Percentiles rank a stretch among this genome's conserved stretches.
phyloP scores from a whole-genome alignment of 257 asterid species.

The Capsicum rhomboideum region DNA sequence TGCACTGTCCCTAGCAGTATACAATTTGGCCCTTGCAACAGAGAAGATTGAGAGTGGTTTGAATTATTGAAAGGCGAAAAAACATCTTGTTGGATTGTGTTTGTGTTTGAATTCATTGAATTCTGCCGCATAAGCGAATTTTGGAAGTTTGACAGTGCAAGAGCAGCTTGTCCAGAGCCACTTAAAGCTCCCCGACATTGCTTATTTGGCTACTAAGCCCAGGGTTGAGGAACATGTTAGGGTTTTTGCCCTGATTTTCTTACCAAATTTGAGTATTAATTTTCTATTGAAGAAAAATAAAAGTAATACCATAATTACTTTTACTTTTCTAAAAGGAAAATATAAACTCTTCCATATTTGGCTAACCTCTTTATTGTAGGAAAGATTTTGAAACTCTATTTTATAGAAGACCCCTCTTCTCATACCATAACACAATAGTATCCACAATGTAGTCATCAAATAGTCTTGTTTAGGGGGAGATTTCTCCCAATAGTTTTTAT shows the following conservation, averaged over 20 bases:
- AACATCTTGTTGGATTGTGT: slow-evolving; percentile 43
- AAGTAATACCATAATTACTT: too few species aligned
- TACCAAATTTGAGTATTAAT: too few species aligned
- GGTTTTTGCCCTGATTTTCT: slow-evolving; percentile 54
- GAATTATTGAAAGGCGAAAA: slow-evolving; percentile 44
- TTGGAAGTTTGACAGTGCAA: slow-evolving; percentile 47
- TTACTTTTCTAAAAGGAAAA: too few species aligned
- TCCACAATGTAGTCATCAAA: too few species aligned
- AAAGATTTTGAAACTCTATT: too few species aligned
- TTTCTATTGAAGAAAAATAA: too few species aligned
- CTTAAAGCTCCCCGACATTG: slow-evolving; percentile 44
- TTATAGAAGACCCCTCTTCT: too few species aligned
- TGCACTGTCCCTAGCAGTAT: slow-evolving; percentile 29
- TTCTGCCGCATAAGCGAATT: slow-evolving; percentile 66
- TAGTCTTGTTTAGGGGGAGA: too few species aligned
- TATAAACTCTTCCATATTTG: too few species aligned
- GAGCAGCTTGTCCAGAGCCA: slow-evolving; percentile 73
- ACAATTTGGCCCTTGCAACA: slow-evolving; percentile 36
- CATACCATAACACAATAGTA: too few species aligned
- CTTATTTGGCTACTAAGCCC: slow-evolving; percentile 37
- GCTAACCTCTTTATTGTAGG: too few species aligned
- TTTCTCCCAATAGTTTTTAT: too few species aligned
- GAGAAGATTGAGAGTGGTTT: slow-evolving; percentile 30
- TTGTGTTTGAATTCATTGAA: slow-evolving; percentile 53
- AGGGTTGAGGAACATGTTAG: slow-evolving; percentile 47